Evolutionary conservation across 345 rosid species (phyloP), one percentile per base, ranked within the genome.

Genomic region (Aurinia saxatilis): DNA sequence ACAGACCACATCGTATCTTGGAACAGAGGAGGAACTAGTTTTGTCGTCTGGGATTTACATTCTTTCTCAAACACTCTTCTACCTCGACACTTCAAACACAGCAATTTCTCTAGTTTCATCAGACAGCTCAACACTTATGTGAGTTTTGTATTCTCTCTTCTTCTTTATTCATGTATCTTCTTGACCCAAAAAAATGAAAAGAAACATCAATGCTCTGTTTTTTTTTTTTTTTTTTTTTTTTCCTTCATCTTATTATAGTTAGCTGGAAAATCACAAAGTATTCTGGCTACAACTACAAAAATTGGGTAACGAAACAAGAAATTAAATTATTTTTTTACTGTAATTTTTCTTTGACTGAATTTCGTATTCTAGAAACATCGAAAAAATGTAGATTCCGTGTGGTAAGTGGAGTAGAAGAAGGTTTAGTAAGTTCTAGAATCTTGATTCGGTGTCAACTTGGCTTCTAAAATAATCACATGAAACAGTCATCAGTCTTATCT

Each of bases 1-100:
- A 85, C 88, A 1, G 83, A 87, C 58, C 74, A 73, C 50, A 75
- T 89, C 54, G 82, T 92, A 39, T 87, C 91, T 35, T 92, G 98
- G 98, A 81, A 82, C 78, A 76, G 81, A 50, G 73, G 73, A 62
- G 87, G 84, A 2, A 73, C 70, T 44, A 82, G 79, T 50, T 82
- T 82, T 51, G 58, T 77, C 56, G 79, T 82, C 6, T 75, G 77
- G 86, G 73, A 77, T 68, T 77, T 78, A 5, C 65, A 76, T 14
- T 73, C 77, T 37, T 82, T 82, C 72, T 61, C 82, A 2, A 49
- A 51, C 14, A 50, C 55, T 60, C 74, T 81, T 37, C 81, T 81
- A 27, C 79, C 81, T 25, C 68, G 56, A 19, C 79, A 77, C 33
- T 79, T 82, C 67, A 81, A 79, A 74, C 86, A 81, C 68, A 75